These are phyloP conservation scores for Apiotrichum sp. DNA, from an alignment of 1,284 basidiomycete genomes.

Conservation along the genomic window DNA sequence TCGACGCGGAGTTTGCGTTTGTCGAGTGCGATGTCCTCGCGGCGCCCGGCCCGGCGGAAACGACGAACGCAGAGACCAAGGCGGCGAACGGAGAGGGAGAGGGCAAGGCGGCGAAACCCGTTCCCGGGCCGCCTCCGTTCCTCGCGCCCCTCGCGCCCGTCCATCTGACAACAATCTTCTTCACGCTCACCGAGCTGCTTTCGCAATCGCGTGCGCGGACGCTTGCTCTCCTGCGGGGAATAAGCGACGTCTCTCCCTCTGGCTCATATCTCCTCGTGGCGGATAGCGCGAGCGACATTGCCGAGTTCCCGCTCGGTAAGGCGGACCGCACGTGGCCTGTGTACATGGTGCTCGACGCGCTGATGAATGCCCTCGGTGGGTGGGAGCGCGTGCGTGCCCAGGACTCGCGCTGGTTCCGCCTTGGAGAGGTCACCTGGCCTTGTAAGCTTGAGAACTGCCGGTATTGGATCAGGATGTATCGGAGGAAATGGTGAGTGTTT, in stretches of 20 bases:
- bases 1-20: conserved; percentile 24
- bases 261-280: conserved; percentile 47
- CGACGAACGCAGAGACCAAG: neutral
- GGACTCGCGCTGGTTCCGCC: conserved; percentile 45
- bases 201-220: conserved; percentile 44
- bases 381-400: conserved; percentile 40
- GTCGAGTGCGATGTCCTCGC: conserved; percentile 35
- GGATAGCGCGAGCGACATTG: conserved; percentile 44
- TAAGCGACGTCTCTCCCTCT: conserved; percentile 37
- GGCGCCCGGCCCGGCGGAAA: neutral
- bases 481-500: conserved; percentile 7
- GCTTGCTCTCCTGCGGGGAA: conserved; percentile 37
- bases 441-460: conserved; percentile 48
- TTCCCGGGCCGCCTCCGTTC: neutral
- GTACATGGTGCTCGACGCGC: conserved; percentile 38
- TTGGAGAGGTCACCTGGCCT: conserved; percentile 39
- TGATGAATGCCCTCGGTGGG: conserved; percentile 10
- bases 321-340: conserved; percentile 39
- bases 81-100: no score
- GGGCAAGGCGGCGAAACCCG: no score
- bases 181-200: conserved; percentile 49
- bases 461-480: conserved; percentile 46
- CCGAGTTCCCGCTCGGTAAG: conserved; percentile 34
- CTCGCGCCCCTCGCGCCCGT: conserved; percentile 21
- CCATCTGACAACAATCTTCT: conserved; percentile 45